Evolutionary conservation across 1,284 basidiomycete species (phyloP), one percentile per base, ranked within the genome.

Genomic region (Puccinia horiana): DNA sequence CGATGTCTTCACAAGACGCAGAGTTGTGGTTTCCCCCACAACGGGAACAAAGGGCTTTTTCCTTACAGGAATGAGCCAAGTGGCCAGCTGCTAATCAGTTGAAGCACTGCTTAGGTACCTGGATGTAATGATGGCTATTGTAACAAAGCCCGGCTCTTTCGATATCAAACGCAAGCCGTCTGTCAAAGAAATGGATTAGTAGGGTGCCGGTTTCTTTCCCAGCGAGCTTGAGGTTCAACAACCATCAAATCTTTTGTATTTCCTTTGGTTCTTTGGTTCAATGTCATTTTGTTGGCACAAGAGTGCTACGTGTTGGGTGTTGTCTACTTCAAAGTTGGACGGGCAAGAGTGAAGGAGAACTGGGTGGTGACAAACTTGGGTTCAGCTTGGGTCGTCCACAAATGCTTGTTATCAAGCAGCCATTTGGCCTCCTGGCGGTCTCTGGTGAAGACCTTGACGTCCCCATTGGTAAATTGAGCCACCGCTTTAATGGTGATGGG

Each of bases 21-120:
- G 42, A 70, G 67, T 40, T 70, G 37, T 70, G 67, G n/a, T 70
- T 47, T 70, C 9, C 40, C 3, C 67, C 67, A 26, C 67, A 70
- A 11, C 42, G 2, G 14, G 42, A 42, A 23, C 67, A 70, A 3
- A 70, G 3, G 9, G 67, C 11, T 44, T 70, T 44, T 3, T 70
- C 40, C n/a, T 70, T 70, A 35, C 29, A 70, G 9, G 29, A 11
- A 16, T 37, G 40, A 37, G 67, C 67, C 9, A 35, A 44, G 42
- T 70, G 29, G 3, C 67, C 67, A 11, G n/a, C 67, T 4, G 29
- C 32, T 40, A 70, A 70, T 5, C 67, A 70, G n/a, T 70, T 70
- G 67, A 11, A 70, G 40, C 67, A 70, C 42, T 70, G 67, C 12
- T 32, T 32, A 26, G 67, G 67, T 14, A 35, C 67, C 14, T 40